Base-by-base conservation (phyloP, 164 flowering plant genomes). In the Magnolia changhungtana region DNA sequence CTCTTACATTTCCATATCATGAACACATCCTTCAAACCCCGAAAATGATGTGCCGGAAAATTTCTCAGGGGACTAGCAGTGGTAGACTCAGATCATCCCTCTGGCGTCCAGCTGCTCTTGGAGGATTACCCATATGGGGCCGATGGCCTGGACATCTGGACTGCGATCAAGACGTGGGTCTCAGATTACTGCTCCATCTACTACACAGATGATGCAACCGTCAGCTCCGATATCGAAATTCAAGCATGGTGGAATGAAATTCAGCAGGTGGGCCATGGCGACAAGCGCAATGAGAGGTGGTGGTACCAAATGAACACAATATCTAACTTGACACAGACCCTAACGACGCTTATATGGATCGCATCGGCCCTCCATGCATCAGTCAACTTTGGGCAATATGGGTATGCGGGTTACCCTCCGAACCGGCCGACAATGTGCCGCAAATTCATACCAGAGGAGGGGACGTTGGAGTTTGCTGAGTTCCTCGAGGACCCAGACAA, bases 171-270 rank as follows among this genome's bases (percentile, higher is more conserved):
- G 29, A 80, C 76, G 51, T 90, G 93, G 96, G 93, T 91, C 9
- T 52, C 50, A 18, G 88, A 85, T 37, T 89, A 76, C 65, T 91
- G 93, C 81, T 72, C 80, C 1, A 2, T 88, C 71, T 90, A 81
- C 84, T 90, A 91, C 83, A 71, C 63, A 52, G 74, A 67, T 5
- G 85, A 90, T 27, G 75, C 75, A 1, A 58, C 81, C 21, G 80
- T 90, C 10, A 27, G 6, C 7, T 50, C 77, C 1, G 96, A 91
- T 51, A 18, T 5, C 7, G 93, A 91, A 78, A 72, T 91, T 49
- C 91, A 91, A 73, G 80, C 84, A 65, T 91, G 93, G 93, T 90
- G 96, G 96, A 71, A 79, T 1, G 96, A 90, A 69, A 67, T 89
- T 7, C 78, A 81, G 76, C 76, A 84, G 16, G 80, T 85, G n/a